A percentile compares a stretch with the other conserved stretches of the same genome.
Conservation (phyloP, 2,329 filamentous ascomycete species). For the Bipolaris bicolor region DNA sequence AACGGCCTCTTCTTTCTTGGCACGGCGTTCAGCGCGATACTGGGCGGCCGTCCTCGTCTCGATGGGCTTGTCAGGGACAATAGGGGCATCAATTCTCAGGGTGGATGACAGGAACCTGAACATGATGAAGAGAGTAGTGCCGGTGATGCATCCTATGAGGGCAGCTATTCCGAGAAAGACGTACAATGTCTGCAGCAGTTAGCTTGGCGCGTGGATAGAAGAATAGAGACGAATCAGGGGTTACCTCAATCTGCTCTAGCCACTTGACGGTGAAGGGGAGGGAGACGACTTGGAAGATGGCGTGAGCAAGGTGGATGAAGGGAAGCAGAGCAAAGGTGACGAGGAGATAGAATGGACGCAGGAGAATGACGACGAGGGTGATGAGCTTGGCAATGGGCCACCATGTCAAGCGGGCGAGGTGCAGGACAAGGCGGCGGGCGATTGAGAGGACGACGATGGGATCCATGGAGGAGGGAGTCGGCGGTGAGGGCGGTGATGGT, state of each 20-base stretch:
- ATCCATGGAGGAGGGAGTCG: constrained; percentile 34
- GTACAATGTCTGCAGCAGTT: constrained; percentile 52
- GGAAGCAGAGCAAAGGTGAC: constrained; percentile 59
- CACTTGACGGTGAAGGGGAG: constrained; percentile 57
- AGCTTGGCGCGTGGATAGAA: background rate
- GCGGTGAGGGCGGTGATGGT: constrained; percentile 18
- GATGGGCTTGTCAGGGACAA: constrained; percentile 11
- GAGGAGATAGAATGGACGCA: constrained; percentile 57
- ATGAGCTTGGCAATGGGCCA: constrained; percentile 50
- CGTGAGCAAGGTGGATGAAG: constrained; percentile 54
- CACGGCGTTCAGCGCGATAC: constrained; percentile 38
- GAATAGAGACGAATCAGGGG: constrained; percentile 2
- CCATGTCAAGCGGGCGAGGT: constrained; percentile 40
- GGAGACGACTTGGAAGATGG: constrained; percentile 50
- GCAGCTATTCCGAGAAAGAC: constrained; percentile 70
- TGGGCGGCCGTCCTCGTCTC: constrained; percentile 36
- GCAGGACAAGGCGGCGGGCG: constrained; percentile 16
- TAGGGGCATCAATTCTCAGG: constrained; percentile 50
- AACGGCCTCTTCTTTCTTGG: constrained; percentile 27
- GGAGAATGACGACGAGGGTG: constrained; percentile 49
- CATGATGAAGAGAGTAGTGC: constrained; percentile 63
- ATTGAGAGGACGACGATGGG: constrained; percentile 36
- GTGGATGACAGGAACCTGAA: constrained; percentile 62
- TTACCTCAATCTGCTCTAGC: constrained; percentile 63
- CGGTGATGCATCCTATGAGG: constrained; percentile 69